Evolutionary conservation across 2,329 filamentous ascomycete species (phyloP).

Genomic region (Tolypocladium guangdongense): DNA sequence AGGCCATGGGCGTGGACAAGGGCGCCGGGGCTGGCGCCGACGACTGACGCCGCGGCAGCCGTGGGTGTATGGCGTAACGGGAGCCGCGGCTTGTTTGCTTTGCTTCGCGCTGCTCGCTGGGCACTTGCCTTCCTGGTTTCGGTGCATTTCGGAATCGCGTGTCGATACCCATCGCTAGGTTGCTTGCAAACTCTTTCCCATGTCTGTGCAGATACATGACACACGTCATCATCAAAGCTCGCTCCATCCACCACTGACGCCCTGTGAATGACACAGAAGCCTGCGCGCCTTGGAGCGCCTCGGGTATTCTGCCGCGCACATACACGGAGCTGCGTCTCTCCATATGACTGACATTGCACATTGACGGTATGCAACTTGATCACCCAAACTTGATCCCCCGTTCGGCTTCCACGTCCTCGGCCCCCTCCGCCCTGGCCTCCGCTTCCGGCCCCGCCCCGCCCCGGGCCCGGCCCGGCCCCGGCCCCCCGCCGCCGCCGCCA

Average conservation of each 20-base stretch:
- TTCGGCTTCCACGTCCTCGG: conserved; percentile 47
- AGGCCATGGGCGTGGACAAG: conserved; percentile 14
- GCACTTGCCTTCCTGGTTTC: neutral
- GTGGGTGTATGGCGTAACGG: no score
- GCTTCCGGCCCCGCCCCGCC: no score
- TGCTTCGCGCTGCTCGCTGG: no score
- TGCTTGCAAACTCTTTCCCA: neutral
- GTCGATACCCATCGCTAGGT: neutral
- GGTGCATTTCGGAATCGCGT: neutral
- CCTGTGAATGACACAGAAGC: neutral
- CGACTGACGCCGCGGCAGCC: neutral
- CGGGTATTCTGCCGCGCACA: neutral
- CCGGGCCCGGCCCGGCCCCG: conserved; percentile 11
- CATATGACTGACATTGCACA: no score
- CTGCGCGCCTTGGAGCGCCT: no score
- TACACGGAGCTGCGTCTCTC: neutral
- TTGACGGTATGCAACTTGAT: no score
- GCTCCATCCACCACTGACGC: no score
- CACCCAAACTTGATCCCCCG: conserved; percentile 46
- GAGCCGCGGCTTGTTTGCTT: no score
- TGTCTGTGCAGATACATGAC: no score
- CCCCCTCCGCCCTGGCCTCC: conserved; percentile 7
- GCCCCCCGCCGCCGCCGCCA: conserved; percentile 27
- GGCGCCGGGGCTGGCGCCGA: conserved; percentile 7
- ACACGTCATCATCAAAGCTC: no score